phyloP scores from a whole-genome alignment of 768 basidiomycete genomes.

The Boletus insuetus region DNA sequence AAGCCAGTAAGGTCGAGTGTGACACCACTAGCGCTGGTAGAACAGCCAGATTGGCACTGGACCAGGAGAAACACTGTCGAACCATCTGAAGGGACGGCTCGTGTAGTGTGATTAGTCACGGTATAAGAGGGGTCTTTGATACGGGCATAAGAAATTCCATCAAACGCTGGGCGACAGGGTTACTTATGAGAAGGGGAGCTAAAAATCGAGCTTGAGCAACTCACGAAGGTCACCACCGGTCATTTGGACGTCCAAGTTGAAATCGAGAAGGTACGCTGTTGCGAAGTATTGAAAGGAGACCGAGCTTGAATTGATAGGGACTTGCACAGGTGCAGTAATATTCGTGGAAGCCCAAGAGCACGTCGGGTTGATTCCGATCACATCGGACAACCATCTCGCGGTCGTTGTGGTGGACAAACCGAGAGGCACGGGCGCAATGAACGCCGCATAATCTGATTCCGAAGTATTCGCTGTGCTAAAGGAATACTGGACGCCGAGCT shows the following conservation, averaged over 20 bases:
- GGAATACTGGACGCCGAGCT: slow-evolving; percentile 24
- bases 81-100: slow-evolving; percentile 15
- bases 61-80: slow-evolving; percentile 22
- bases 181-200: background rate
- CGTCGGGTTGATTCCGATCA: slow-evolving; percentile 24
- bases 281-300: background rate
- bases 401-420: slow-evolving; percentile 14
- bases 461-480: slow-evolving; percentile 13
- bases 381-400: slow-evolving; percentile 30
- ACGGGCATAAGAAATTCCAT: background rate
- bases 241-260: slow-evolving; percentile 19
- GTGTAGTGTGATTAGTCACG: slow-evolving; percentile 25
- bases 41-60: slow-evolving; percentile 23
- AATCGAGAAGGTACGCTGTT: slow-evolving; percentile 15
- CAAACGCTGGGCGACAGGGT: background rate
- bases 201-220: background rate
- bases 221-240: background rate
- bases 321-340: slow-evolving; percentile 12
- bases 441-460: slow-evolving; percentile 16
- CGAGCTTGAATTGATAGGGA: slow-evolving; percentile 9
- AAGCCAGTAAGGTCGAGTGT: slow-evolving; percentile 15
- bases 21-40: background rate
- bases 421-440: slow-evolving; percentile 20
- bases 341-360: slow-evolving; percentile 31
- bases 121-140: slow-evolving; percentile 5